Conservation (phyloP, 768 basidiomycete genomes). For the Amanita pallidorosea region DNA sequence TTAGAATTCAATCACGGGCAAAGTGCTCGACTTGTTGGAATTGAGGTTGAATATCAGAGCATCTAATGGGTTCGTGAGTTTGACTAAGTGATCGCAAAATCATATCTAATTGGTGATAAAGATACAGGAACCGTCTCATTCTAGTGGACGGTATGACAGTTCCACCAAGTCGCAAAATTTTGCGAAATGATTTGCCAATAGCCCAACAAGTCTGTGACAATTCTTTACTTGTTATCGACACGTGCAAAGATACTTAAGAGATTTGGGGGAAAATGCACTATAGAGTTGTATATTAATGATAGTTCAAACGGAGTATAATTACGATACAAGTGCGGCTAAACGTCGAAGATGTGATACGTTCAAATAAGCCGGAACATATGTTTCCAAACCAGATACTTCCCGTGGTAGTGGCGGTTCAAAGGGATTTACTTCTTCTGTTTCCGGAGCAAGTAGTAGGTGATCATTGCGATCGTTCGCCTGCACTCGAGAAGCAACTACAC, state of each 20-base stretch:
- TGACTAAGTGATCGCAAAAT: neutral
- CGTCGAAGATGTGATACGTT: slow-evolving; percentile 84
- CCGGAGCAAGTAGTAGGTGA: slow-evolving; percentile 89
- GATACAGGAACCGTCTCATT: neutral
- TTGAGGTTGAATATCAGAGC: slow-evolving; percentile 22
- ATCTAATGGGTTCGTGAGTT: slow-evolving; percentile 22
- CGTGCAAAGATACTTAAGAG: neutral
- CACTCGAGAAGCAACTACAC: slow-evolving; percentile 92
- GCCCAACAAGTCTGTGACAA: slow-evolving; percentile 47
- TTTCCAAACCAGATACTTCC: slow-evolving; percentile 93
- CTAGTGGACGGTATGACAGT: neutral
- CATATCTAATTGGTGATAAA: neutral
- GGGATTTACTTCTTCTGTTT: slow-evolving; percentile 94
- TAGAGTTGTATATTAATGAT: neutral
- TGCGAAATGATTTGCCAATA: slow-evolving; percentile 41
- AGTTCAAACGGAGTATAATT: neutral
- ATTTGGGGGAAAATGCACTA: neutral
- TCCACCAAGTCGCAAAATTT: slow-evolving; percentile 1
- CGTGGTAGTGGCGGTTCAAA: slow-evolving; percentile 91
- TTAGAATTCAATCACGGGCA: slow-evolving; percentile 48
- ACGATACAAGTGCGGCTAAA: slow-evolving; percentile 74
- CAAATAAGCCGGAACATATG: slow-evolving; percentile 88
- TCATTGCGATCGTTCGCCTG: slow-evolving; percentile 96
- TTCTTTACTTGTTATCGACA: slow-evolving; percentile 18
- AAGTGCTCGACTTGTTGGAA: slow-evolving; percentile 47